Conservation (phyloP, 2,329 filamentous ascomycete species). For the Fusarium miscanthi region DNA sequence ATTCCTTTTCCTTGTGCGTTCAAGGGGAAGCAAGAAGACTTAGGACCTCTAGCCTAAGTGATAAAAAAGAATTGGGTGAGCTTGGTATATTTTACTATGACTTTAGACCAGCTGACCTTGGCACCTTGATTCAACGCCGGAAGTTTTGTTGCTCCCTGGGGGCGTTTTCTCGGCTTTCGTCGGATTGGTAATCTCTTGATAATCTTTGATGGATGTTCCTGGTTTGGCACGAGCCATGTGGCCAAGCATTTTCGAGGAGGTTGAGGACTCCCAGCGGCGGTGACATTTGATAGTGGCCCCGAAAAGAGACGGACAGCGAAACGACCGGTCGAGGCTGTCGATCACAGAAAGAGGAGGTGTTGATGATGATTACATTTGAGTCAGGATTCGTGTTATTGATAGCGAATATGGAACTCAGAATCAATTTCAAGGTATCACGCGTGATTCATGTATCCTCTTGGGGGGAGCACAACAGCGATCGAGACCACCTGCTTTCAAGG, state of each 20-base stretch:
- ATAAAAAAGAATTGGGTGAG: no score
- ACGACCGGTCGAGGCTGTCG: conserved; percentile 32
- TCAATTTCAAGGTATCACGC: neutral
- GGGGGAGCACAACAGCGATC: neutral
- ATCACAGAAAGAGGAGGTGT: conserved; percentile 10
- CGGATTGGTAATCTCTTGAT: conserved; percentile 23
- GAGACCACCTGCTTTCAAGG: conserved; percentile 8
- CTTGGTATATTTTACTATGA: no score
- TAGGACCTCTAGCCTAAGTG: no score
- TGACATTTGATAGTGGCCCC: conserved; percentile 20
- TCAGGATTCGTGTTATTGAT: conserved; percentile 8
- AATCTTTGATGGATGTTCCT: conserved; percentile 13
- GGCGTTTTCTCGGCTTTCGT: conserved; percentile 10
- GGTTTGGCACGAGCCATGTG: conserved; percentile 37
- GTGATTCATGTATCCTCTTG: neutral
- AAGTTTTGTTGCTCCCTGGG: no score
- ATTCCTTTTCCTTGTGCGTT: neutral
- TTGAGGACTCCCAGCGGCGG: conserved; percentile 4
- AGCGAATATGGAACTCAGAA: conserved; percentile 4
- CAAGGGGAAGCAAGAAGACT: no score
- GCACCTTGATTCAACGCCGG: no score
- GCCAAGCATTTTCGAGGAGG: conserved; percentile 23
- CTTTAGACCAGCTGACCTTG: no score
- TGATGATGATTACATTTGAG: neutral
- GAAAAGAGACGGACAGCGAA: conserved; percentile 3